Base-by-base conservation (phyloP, 768 basidiomycete genomes). In the Phanerochaete carnosa region DNA sequence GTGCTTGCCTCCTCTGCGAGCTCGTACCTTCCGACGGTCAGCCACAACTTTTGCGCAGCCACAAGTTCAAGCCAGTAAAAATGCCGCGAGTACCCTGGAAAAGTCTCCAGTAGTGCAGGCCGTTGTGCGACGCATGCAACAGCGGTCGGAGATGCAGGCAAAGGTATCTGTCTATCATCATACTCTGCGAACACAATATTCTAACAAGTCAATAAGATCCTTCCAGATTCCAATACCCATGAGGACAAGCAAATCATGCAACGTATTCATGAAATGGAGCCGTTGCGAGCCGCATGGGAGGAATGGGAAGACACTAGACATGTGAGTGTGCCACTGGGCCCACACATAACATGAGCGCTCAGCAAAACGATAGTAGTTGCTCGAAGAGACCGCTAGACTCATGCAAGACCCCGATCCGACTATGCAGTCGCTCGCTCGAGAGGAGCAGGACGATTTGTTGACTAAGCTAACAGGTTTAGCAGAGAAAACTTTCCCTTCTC, bases 391-490 rank as follows among this genome's bases (percentile, higher is more conserved):
- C 0, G 69, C 75, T 2, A 70, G 80, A 0, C 81, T 94, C 0
- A 81, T 94, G 2, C 68, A 77, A 35, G 95, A 96, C 66, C 75
- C 87, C 0, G 95, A 96, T 67, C 80, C 85, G 1, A 75, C 81
- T 2, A 88, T 98, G 81, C 88, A 88, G 5, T 71, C 82, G 8
- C 78, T 97, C 58, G 94, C 93, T 0, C 66, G 73, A 1, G 87
- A 89, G 35, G 94, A 95, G 66, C 81, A 86, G 61, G 68, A 70
- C 3, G 57, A 73, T 3, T 81, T 92, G 50, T 70, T 75, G 1
- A 59, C 67, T 22, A 70, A 66, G 51, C 66, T 79, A 23, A 33
- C 69, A 11, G 53, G 30, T 4, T 64, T 72, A 56, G 67, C 74
- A 50, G 65, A 73, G 7, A 63, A 65, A 1, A 83, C 79, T 0